Evolutionary conservation across 805 yeast genomes (phyloP), one percentile per base, ranked within the genome.

Genomic region (Candida pini): DNA sequence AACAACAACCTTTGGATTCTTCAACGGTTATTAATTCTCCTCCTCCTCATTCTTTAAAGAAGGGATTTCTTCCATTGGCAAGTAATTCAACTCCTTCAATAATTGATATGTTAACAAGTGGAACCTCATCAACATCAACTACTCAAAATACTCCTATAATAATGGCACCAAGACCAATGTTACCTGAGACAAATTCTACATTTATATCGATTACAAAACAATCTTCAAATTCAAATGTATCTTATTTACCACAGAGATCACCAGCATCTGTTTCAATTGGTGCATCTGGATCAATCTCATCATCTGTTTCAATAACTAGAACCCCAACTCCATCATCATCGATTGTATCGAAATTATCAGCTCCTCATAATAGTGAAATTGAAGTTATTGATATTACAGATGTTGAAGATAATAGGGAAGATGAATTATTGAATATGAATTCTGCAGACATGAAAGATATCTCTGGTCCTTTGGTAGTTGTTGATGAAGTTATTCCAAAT

Each of bases 381-480:
- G 45, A 46, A 33, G 48, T 46, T 27, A 42, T 40, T 28, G 53
- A 48, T 29, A 44, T 44, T 14, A 40, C 49, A 2, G 53, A 46
- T 25, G 33, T 30, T 9, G 42, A 39, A 20, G 45, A 33, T 26
- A 30, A 34, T 21, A 30, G 24, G 16, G 39, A 41, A 28, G 44
- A 37, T 14, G 38, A 38, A 18, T 36, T 33, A 24, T 24, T 39
- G 16, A 14, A 28, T 7, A 37, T 20, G 9, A 28, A 32, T 12
- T 14, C 20, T 9, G n/a, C 6, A 16, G 19, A n/a, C 18, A 14
- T 9, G 8, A 31, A n/a, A 17, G 44, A 39, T 16, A 39, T 30
- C 14, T 24, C 38, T 13, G 28, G 28, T 18, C 24, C 38, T 20
- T 19, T 23, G 18, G 36, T n/a, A 7, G 28, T 31, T n/a, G 15